Evolutionary conservation across 306 rosid genomes (phyloP).

Genomic region (Rubus parviflorus): DNA sequence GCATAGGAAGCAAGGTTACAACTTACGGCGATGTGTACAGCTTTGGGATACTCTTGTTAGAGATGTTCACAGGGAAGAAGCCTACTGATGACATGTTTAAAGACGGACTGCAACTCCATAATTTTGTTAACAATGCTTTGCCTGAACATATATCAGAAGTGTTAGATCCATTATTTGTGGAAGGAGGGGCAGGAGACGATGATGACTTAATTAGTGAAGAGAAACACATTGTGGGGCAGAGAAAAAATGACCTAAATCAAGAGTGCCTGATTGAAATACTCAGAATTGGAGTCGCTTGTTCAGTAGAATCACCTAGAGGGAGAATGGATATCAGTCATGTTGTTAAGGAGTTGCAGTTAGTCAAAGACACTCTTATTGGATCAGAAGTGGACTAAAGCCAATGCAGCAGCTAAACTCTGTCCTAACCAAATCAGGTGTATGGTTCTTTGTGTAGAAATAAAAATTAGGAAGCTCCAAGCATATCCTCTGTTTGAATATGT

Average conservation of each 20-base stretch:
- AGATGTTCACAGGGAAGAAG: neutral
- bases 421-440: neutral
- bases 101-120: slow-evolving; percentile 21
- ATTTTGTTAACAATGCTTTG: slow-evolving; percentile 1
- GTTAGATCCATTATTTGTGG: slow-evolving; percentile 14
- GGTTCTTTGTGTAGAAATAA: neutral
- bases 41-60: slow-evolving; percentile 1
- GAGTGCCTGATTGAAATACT: slow-evolving; percentile 15
- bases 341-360: slow-evolving; percentile 13
- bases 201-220: neutral
- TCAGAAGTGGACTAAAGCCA: neutral
- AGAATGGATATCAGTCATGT: slow-evolving; percentile 6
- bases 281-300: slow-evolving; percentile 22
- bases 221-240: neutral
- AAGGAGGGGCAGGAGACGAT: neutral
- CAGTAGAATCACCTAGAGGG: slow-evolving; percentile 1
- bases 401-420: neutral
- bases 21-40: neutral
- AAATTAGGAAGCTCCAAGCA: neutral
- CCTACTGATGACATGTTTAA: slow-evolving; percentile 17
- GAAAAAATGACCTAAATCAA: neutral
- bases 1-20: slow-evolving; percentile 6
- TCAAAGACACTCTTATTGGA: neutral
- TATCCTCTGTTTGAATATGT: neutral
- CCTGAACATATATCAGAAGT: slow-evolving; percentile 12